Evolutionary conservation across 805 yeast genomes (phyloP).

Genomic region (Candida wancherniae): DNA sequence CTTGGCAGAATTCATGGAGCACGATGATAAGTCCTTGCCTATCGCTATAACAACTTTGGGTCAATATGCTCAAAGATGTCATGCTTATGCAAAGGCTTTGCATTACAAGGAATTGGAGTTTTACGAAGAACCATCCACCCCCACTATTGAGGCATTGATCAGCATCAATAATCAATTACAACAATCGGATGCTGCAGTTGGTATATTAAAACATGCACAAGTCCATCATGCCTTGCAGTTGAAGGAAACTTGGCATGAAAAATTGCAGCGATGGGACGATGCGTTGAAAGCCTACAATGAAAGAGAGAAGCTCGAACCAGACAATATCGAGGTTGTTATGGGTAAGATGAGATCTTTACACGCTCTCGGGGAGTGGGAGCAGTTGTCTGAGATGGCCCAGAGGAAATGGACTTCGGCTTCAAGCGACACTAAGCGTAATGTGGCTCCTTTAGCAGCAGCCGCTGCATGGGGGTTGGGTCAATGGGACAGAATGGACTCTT

Average conservation of each 20-base stretch:
- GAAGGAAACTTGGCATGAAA: conserved; percentile 97
- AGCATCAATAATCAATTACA: conserved; percentile 91
- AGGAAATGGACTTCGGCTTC: conserved; percentile 78
- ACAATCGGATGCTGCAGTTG: conserved; percentile 97
- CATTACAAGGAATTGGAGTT: conserved; percentile 95
- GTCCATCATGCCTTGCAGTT: conserved; percentile 84
- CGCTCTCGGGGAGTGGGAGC: conserved; percentile 99
- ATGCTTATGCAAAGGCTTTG: conserved; percentile 95
- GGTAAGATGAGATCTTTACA: conserved; percentile 98
- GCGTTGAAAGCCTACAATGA: conserved; percentile 87
- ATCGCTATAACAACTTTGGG: conserved; percentile 87
- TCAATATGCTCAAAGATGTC: conserved; percentile 89
- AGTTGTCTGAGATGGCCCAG: conserved; percentile 76
- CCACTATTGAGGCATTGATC: conserved; percentile 87
- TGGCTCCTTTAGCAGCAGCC: conserved; percentile 97
- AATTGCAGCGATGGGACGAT: conserved; percentile 96
- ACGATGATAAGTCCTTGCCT: conserved; percentile 91
- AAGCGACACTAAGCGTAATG: conserved; percentile 68
- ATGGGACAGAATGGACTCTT: conserved; percentile 94
- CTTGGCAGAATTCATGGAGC: conserved; percentile 95
- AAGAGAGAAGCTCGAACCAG: conserved; percentile 59
- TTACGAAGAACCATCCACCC: conserved; percentile 86
- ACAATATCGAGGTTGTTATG: conserved; percentile 83
- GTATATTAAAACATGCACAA: conserved; percentile 91
- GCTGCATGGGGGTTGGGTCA: conserved; percentile 98